A percentile compares a stretch with the other conserved stretches of the same genome.
Conservation (phyloP, 2,329 filamentous ascomycete genomes). For the Fusarium verrucosum region DNA sequence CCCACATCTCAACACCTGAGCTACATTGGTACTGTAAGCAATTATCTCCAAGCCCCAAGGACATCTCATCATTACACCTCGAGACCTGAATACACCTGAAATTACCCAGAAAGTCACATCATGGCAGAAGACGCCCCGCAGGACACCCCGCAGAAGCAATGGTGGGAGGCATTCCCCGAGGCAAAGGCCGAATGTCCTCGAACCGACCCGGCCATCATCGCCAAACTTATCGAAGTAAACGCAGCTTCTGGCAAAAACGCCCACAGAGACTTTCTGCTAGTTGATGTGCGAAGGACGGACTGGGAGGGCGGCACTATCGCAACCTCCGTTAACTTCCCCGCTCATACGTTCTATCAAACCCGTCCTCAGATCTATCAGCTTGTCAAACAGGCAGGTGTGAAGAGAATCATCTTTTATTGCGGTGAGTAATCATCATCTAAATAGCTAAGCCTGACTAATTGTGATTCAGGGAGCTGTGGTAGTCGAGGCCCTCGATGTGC, state of each 20-base stretch:
- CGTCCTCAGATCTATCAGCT: conserved; percentile 59
- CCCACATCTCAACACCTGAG: not conserved
- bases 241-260: conserved; percentile 43
- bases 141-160: conserved; percentile 41
- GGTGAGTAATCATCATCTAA: conserved; percentile 49
- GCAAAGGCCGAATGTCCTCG: conserved; percentile 51
- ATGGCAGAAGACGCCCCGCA: conserved; percentile 42
- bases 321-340: conserved; percentile 66
- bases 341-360: conserved; percentile 63
- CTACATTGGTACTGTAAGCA: not conserved
- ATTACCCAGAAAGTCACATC: not conserved
- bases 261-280: conserved; percentile 54
- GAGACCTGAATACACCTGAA: not conserved
- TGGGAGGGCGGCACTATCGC: conserved; percentile 68
- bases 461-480: conserved; percentile 57
- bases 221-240: conserved; percentile 53
- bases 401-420: conserved; percentile 64
- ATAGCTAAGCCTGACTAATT: not conserved
- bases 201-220: conserved; percentile 54
- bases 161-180: conserved; percentile 56
- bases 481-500: conserved; percentile 63
- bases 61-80: not conserved
- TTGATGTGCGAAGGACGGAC: conserved; percentile 64
- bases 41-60: rapidly evolving
- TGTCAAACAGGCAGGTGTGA: conserved; percentile 59